Percentiles rank a stretch among this genome's conserved stretches.
These are phyloP conservation scores for Phytophthora fragariae DNA, from an alignment of 352 stramenopile genomes.

Conservation along the genomic window DNA sequence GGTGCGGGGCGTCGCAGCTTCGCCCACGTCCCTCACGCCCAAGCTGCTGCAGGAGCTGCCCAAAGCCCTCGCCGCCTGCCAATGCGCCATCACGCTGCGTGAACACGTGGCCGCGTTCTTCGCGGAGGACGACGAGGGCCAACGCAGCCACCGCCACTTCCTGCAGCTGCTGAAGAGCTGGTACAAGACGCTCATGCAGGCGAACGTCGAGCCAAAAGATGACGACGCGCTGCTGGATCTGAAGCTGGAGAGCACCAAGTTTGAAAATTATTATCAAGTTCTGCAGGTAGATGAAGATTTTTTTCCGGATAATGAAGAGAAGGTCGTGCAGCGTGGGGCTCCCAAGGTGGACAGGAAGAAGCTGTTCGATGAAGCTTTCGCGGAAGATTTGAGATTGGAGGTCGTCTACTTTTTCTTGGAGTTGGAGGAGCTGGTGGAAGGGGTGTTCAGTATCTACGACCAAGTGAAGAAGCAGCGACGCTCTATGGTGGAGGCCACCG, in stretches of 20 bases:
- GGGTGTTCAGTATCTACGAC: conserved; percentile 35
- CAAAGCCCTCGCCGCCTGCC: conserved; percentile 32
- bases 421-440: conserved; percentile 31
- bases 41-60: conserved; percentile 25
- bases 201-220: neutral
- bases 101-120: conserved; percentile 33
- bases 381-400: conserved; percentile 22
- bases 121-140: conserved; percentile 2
- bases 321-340: neutral
- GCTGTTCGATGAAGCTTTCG: conserved; percentile 22
- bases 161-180: conserved; percentile 19
- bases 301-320: conserved; percentile 14
- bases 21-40: conserved; percentile 20
- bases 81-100: conserved; percentile 29
- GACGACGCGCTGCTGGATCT: conserved; percentile 8
- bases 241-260: conserved; percentile 9
- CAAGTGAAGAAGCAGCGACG: conserved; percentile 44
- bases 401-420: conserved; percentile 42
- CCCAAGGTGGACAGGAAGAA: conserved; percentile 13
- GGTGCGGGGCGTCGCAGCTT: conserved; percentile 17
- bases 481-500: conserved; percentile 47
- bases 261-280: conserved; percentile 41
- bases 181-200: conserved; percentile 13
- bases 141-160: conserved; percentile 23
- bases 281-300: conserved; percentile 35